These are phyloP conservation scores for Diaporthe capsici DNA, from an alignment of 2,329 filamentous ascomycete genomes.

Conservation along the genomic window DNA sequence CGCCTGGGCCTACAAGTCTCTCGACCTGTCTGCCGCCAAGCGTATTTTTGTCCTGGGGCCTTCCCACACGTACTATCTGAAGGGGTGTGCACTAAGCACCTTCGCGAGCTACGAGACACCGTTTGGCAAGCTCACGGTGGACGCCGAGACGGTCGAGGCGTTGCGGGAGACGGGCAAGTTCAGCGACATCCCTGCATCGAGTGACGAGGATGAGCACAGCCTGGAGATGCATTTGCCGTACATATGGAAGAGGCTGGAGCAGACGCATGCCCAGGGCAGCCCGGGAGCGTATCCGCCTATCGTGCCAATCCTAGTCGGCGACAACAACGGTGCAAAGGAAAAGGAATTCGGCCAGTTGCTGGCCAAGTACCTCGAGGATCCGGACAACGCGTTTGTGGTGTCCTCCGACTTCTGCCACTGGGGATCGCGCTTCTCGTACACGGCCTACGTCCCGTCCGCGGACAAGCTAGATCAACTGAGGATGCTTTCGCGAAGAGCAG, in stretches of 20 bases:
- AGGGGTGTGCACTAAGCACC: conserved; percentile 81
- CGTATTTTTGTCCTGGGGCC: conserved; percentile 93
- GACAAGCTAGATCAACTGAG: conserved; percentile 56
- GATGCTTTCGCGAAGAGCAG: conserved; percentile 51
- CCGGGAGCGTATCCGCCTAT: conserved; percentile 74
- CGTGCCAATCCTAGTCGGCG: conserved; percentile 89
- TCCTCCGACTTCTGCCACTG: conserved; percentile 99
- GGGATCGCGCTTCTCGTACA: conserved; percentile 88
- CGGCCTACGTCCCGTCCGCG: conserved; percentile 75
- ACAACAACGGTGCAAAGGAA: conserved; percentile 76
- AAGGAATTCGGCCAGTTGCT: conserved; percentile 78
- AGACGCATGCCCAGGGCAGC: conserved; percentile 59
- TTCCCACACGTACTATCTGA: conserved; percentile 88
- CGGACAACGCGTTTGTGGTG: conserved; percentile 85
- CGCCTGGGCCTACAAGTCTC: conserved; percentile 92
- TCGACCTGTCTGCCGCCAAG: conserved; percentile 86
- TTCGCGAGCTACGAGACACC: conserved; percentile 82
- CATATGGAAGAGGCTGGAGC: conserved; percentile 81
- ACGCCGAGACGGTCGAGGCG: conserved; percentile 66
- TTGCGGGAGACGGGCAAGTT: conserved; percentile 69
- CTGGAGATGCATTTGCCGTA: conserved; percentile 98
- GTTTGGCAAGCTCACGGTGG: conserved; percentile 78
- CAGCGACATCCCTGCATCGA: conserved; percentile 72
- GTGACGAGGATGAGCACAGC: conserved; percentile 90
- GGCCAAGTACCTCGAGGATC: conserved; percentile 82